Conservation (phyloP, 1,284 basidiomycete genomes). For the Apiotrichum laibachii region DNA sequence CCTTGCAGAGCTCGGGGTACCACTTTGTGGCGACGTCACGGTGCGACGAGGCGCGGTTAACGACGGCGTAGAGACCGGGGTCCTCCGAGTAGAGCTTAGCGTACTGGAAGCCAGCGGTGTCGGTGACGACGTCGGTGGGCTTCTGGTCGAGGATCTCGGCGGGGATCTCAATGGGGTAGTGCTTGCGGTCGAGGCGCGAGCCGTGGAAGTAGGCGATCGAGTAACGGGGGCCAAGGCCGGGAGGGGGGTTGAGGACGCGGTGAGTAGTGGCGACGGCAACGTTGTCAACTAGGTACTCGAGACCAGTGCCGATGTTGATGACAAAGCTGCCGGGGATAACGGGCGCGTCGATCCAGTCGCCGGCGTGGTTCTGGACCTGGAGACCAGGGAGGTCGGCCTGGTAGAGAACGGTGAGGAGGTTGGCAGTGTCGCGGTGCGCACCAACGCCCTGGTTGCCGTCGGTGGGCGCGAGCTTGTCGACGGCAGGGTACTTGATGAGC, state of each 20-base stretch:
- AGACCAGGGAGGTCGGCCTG: conserved; percentile 55
- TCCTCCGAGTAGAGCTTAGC: conserved; percentile 18
- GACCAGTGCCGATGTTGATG: conserved; percentile 78
- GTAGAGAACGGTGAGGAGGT: conserved; percentile 67
- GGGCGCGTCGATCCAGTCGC: conserved; percentile 64
- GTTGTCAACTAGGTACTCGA: conserved; percentile 86
- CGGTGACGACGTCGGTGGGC: conserved; percentile 18
- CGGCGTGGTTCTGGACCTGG: conserved; percentile 66
- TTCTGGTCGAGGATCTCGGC: conserved; percentile 16
- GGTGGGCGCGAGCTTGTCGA: conserved; percentile 12
- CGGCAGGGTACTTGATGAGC: conserved; percentile 24
- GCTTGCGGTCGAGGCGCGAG: conserved; percentile 16
- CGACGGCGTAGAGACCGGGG: conserved; percentile 17
- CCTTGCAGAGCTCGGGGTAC: conserved; percentile 17
- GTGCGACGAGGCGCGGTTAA: conserved; percentile 20
- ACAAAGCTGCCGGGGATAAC: conserved; percentile 65
- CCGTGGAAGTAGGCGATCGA: conserved; percentile 65
- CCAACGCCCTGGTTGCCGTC: conserved; percentile 25
- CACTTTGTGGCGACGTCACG: conserved; percentile 22
- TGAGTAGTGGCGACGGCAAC: conserved; percentile 82
- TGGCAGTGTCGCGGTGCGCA: conserved; percentile 23
- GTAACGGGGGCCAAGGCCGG: conserved; percentile 66
- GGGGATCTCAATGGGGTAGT: conserved; percentile 12
- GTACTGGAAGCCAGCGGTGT: conserved; percentile 24
- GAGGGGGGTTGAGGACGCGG: conserved; percentile 66